A percentile compares a stretch with the other conserved stretches of the same genome.
These are phyloP conservation scores for Daldinia caldariorum DNA, from an alignment of 495 filamentous ascomycete species.

Conservation along the genomic window DNA sequence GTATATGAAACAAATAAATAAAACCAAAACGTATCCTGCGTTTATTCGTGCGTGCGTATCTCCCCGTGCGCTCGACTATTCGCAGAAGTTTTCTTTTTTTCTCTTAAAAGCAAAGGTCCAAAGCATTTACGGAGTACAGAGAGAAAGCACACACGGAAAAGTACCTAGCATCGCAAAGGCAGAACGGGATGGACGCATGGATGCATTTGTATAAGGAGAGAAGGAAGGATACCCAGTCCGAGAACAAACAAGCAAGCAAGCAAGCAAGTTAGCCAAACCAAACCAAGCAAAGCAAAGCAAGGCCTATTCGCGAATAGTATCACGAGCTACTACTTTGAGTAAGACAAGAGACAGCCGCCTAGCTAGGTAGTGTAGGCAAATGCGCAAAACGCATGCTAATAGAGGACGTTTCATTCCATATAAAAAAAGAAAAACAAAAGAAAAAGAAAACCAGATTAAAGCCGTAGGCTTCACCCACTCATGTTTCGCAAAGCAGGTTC, in stretches of 20 bases:
- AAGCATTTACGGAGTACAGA: conserved; percentile 36
- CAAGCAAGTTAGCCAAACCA: background rate
- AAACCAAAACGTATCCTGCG: background rate
- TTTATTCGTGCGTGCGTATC: background rate
- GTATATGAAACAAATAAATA: conserved; percentile 20
- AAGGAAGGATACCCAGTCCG: conserved; percentile 29
- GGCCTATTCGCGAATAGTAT: background rate
- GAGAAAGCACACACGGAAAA: conserved; percentile 17
- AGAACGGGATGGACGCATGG: conserved; percentile 27
- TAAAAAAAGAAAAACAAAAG: too few species aligned
- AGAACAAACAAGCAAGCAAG: conserved; percentile 10
- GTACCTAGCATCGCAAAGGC: conserved; percentile 18
- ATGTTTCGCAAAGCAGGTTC: background rate
- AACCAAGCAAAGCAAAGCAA: background rate
- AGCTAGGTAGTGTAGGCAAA: conserved; percentile 28
- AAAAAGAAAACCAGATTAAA: background rate
- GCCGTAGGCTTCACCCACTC: background rate
- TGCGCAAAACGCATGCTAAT: conserved; percentile 25
- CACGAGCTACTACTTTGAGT: background rate
- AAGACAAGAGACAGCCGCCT: conserved; percentile 8
- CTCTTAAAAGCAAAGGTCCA: conserved; percentile 10
- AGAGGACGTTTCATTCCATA: conserved; percentile 14
- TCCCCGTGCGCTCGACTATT: background rate
- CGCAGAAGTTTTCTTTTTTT: conserved; percentile 7
- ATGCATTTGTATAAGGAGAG: conserved; percentile 19